These are phyloP conservation scores for Leucosporidium creatinivorum DNA, from an alignment of 768 basidiomycete species.

Conservation along the genomic window DNA sequence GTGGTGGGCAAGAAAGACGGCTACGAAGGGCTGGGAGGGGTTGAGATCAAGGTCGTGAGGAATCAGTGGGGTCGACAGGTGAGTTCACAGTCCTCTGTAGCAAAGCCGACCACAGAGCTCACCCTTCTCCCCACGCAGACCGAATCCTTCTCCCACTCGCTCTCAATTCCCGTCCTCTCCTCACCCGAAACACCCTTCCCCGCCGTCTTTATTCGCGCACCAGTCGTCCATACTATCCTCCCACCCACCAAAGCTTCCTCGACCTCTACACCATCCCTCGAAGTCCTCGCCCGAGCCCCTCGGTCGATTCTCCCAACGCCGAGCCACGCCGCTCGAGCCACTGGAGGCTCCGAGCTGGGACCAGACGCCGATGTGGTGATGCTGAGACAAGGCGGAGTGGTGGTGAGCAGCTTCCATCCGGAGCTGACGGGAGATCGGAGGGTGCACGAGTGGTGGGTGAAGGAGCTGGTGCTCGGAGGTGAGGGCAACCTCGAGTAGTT, in stretches of 20 bases:
- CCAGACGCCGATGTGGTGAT: slow-evolving; percentile 63
- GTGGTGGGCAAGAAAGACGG: too few relatives aligned
- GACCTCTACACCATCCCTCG: slow-evolving; percentile 47
- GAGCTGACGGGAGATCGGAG: slow-evolving; percentile 74
- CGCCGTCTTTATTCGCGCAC: slow-evolving; percentile 90
- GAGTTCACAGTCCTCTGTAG: slow-evolving; percentile 29
- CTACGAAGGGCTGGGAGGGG: too few relatives aligned
- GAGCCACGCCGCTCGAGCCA: too few relatives aligned
- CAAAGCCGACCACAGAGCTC: background rate
- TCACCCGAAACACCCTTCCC: slow-evolving; percentile 59
- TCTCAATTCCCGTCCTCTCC: slow-evolving; percentile 58
- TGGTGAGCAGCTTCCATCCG: slow-evolving; percentile 89
- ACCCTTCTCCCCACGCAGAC: slow-evolving; percentile 47
- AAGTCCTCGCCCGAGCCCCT: slow-evolving; percentile 65
- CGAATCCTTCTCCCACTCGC: slow-evolving; percentile 79
- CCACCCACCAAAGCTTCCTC: slow-evolving; percentile 7
- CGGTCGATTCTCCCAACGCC: slow-evolving; percentile 46
- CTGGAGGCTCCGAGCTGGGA: slow-evolving; percentile 14
- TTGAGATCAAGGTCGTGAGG: slow-evolving; percentile 51
- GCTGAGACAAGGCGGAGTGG: slow-evolving; percentile 69
- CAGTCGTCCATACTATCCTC: slow-evolving; percentile 45
- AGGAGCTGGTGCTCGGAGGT: slow-evolving; percentile 41
- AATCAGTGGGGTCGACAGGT: slow-evolving; percentile 96
- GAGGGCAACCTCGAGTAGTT: too few relatives aligned
- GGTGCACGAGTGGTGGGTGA: slow-evolving; percentile 86